phyloP scores from a whole-genome alignment of 257 asterid genomes.

The Cinchona pubescens region DNA sequence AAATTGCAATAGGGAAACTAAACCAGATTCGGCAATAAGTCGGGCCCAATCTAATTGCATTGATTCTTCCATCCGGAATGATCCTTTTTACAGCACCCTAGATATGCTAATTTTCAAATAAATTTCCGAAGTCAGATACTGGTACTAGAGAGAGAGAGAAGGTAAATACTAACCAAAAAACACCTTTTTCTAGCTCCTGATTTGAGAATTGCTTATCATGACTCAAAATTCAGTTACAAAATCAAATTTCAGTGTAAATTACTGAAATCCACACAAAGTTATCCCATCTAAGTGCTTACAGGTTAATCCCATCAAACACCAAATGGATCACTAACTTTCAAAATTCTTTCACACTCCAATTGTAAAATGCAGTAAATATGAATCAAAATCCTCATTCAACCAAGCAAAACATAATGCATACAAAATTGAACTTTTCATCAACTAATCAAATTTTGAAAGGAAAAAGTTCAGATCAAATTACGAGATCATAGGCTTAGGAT shows the following conservation, averaged over 20 bases:
- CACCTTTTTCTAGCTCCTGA: not conserved
- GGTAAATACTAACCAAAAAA: not conserved
- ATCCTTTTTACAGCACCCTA: not conserved
- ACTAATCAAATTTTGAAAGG: slow-evolving; percentile 10
- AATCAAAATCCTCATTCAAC: slow-evolving; percentile 1
- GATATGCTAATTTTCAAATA: not conserved
- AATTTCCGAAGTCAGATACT: not conserved
- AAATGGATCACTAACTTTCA: not conserved
- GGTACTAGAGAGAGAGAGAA: not conserved
- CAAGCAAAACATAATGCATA: not conserved
- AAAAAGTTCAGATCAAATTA: slow-evolving; percentile 28
- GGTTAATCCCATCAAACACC: not conserved
- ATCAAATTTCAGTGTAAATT: not conserved
- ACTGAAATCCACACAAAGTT: not conserved
- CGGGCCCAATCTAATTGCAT: not conserved
- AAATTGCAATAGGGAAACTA: not conserved
- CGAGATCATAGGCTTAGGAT: slow-evolving; percentile 83
- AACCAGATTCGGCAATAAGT: not conserved
- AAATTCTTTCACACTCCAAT: not conserved
- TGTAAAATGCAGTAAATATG: not conserved
- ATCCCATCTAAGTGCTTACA: not conserved
- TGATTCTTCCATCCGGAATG: not conserved
- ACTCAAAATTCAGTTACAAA: not conserved
- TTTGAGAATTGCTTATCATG: not conserved
- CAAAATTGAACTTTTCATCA: not conserved